A percentile compares a stretch with the other conserved stretches of the same genome.
These are phyloP conservation scores for Neurospora tetraspora DNA, from an alignment of 495 filamentous ascomycete species.

Conservation along the genomic window DNA sequence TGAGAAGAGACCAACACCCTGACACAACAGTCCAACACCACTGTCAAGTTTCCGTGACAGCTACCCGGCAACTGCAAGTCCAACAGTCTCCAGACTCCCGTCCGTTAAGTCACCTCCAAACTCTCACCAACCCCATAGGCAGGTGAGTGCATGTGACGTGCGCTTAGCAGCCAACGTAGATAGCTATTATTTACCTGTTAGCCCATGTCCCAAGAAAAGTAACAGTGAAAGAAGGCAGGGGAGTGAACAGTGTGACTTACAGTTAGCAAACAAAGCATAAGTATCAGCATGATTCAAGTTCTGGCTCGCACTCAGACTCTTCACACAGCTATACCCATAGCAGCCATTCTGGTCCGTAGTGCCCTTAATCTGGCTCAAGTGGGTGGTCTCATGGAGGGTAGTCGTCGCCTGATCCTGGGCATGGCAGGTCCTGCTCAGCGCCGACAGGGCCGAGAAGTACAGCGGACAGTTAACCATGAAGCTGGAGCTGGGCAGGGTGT, in stretches of 20 bases:
- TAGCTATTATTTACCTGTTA: not conserved
- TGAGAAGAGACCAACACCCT: not conserved
- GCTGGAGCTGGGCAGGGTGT: constrained; percentile 41
- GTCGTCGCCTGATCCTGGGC: constrained; percentile 51
- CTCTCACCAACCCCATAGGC: not conserved
- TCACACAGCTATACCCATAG: constrained; percentile 48
- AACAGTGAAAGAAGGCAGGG: too few relatives aligned
- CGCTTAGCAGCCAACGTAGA: not conserved
- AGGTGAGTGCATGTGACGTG: not conserved
- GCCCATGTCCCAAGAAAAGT: not conserved
- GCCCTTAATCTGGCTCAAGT: constrained; percentile 47
- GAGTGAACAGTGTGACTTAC: not conserved
- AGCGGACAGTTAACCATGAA: constrained; percentile 48
- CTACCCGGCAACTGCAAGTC: not conserved
- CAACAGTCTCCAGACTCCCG: not conserved
- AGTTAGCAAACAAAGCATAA: constrained; percentile 52
- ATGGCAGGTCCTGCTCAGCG: constrained; percentile 38
- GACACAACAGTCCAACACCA: not conserved
- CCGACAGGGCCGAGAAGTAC: constrained; percentile 41
- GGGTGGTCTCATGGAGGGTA: constrained; percentile 53
- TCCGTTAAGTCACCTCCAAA: not conserved
- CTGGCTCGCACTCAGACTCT: constrained; percentile 27
- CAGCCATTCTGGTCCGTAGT: constrained; percentile 42
- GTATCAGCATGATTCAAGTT: constrained; percentile 53
- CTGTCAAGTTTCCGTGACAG: not conserved